Percentiles rank a stretch among this genome's conserved stretches.
phyloP scores from a whole-genome alignment of 129 eudicot species.

The Centaurea solstitialis region DNA sequence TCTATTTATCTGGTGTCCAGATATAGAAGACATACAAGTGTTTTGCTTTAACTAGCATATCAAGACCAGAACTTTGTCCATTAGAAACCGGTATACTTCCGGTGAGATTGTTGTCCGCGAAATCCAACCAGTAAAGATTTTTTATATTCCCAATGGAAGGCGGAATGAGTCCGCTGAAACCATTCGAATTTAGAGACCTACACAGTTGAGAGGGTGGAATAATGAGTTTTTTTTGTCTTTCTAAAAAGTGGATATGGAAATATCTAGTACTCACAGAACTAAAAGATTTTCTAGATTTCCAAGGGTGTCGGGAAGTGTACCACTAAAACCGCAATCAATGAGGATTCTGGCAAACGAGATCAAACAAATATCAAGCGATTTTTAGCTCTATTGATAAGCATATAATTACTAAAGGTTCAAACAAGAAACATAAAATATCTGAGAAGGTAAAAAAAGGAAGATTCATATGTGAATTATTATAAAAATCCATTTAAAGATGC shows the following conservation, averaged over 20 bases:
- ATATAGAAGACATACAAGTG: constrained; percentile 66
- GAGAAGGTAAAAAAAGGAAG: no score
- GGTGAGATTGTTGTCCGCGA: constrained; percentile 71
- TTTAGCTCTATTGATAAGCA: no score
- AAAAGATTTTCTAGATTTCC: constrained; percentile 66
- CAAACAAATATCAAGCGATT: no score
- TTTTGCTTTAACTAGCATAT: constrained; percentile 56
- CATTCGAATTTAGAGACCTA: constrained; percentile 78
- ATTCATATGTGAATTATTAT: no score
- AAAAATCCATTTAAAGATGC: no score
- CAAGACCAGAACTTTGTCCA: constrained; percentile 74
- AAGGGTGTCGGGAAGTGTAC: constrained; percentile 67
- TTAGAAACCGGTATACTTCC: constrained; percentile 83
- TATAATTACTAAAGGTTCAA: no score
- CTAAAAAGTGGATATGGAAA: not conserved
- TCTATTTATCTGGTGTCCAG: no score
- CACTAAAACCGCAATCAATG: constrained; percentile 72
- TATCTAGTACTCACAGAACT: constrained; percentile 55
- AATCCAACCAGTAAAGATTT: constrained; percentile 84
- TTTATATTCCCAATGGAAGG: constrained; percentile 65
- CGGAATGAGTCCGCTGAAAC: constrained; percentile 74
- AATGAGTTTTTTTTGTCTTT: not conserved
- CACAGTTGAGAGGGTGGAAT: constrained; percentile 6
- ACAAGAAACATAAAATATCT: no score
- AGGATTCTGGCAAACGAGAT: constrained; percentile 54